Evolutionary conservation across 306 rosid genomes (phyloP), one percentile per base, ranked within the genome.

Genomic region (Rosa rugosa): DNA sequence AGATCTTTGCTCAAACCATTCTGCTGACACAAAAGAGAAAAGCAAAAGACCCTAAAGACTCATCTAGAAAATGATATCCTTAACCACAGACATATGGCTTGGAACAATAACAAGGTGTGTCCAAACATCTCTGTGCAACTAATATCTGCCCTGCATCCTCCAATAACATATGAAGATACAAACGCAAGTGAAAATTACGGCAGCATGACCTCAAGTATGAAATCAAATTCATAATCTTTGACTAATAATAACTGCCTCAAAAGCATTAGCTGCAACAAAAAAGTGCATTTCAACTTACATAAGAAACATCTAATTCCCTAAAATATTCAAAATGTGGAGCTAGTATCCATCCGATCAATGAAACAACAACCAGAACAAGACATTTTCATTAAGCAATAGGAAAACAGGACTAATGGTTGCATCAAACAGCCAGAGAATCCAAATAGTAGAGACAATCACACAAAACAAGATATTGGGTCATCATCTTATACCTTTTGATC

Each of bases 401-500:
- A 31, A 73, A 22, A 45, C 40, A 56, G 22, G 42, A 74, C n/a
- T 11, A 50, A 72, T 51, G 64, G 64, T 8, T 51, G n/a, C 75
- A 46, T 72, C 46, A 72, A 57, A 12, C 8, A 63, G 22, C n/a
- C 22, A 31, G 22, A 62, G 14, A 22, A 22, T 40, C 67, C 31
- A 80, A 62, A 63, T 11, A 54, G 59, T 40, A 49, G 7, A 54
- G 14, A 47, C 27, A 31, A 80, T 40, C 4, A 9, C 54, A 41
- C 6, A 62, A 54, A 57, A 25, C 60, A 16, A 60, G 67, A 60
- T 10, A 12, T 5, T 31, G 11, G 63, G 17, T 12, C 8, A 34
- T 64, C 44, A 34, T 64, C 45, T 34, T 7, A 27, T 54, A 95
- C 99, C 99, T 90, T 84, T 66, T 89, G 80, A 96, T 93, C 87